These are phyloP conservation scores for Taxawa tesnikishii DNA, from an alignment of 2,329 filamentous ascomycete species.

Conservation along the genomic window DNA sequence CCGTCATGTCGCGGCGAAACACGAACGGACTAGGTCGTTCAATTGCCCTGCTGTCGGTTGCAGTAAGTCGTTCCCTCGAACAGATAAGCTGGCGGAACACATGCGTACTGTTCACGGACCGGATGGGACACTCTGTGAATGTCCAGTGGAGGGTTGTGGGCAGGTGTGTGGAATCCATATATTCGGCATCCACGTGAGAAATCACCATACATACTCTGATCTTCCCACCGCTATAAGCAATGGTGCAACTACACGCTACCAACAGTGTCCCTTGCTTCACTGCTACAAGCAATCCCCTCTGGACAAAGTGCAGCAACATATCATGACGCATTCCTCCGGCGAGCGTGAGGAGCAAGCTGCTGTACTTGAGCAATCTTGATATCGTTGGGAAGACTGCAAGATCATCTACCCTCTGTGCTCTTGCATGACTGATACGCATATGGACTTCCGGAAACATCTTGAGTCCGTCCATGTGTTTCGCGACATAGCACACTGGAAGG, in stretches of 20 bases:
- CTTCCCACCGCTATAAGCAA: too few species aligned
- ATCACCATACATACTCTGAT: too few species aligned
- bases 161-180: neutral
- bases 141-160: neutral
- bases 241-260: neutral
- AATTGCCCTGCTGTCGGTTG: neutral
- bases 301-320: too few species aligned
- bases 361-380: too few species aligned
- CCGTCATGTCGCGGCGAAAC: neutral
- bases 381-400: too few species aligned
- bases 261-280: neutral
- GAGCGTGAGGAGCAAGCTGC: neutral
- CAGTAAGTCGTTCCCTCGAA: neutral
- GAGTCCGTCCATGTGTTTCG: too few species aligned
- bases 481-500: too few species aligned
- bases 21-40: neutral
- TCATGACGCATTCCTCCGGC: too few species aligned
- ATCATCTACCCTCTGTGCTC: neutral
- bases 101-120: neutral
- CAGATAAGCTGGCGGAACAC: neutral
- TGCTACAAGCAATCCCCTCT: too few species aligned
- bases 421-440: neutral
- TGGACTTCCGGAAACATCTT: neutral
- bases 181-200: neutral
- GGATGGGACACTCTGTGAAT: neutral